Evolutionary conservation across 2,329 filamentous ascomycete genomes (phyloP).

Genomic region (Sodiomyces alkalinus): DNA sequence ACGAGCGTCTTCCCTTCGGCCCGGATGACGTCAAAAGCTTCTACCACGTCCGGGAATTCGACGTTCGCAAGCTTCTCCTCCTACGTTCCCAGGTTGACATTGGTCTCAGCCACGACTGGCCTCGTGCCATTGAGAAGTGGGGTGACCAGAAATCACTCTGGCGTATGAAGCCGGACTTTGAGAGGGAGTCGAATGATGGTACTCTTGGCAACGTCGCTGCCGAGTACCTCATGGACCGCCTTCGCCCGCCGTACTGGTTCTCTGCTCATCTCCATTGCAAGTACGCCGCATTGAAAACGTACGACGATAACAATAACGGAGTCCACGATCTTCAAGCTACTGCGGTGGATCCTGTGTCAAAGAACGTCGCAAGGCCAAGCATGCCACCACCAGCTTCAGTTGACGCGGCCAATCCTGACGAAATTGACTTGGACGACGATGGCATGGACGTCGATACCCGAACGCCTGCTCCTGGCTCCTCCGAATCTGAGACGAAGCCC

Average conservation of each 20-base stretch:
- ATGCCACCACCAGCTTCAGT: not conserved
- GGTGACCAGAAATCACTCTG: slow-evolving; percentile 60
- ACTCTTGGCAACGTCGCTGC: slow-evolving; percentile 70
- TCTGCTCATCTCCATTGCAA: slow-evolving; percentile 87
- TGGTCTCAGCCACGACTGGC: slow-evolving; percentile 93
- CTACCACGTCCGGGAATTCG: slow-evolving; percentile 81
- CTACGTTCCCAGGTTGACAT: slow-evolving; percentile 80
- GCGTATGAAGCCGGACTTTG: slow-evolving; percentile 57
- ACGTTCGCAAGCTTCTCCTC: slow-evolving; percentile 78
- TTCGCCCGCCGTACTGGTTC: slow-evolving; percentile 83
- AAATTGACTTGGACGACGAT: slow-evolving; percentile 8
- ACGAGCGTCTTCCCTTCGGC: slow-evolving; percentile 76
- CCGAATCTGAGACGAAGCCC: no score
- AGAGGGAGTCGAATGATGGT: slow-evolving; percentile 58
- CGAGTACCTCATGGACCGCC: slow-evolving; percentile 60
- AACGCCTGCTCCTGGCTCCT: no score
- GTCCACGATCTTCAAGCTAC: not conserved
- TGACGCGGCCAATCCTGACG: slow-evolving; percentile 5
- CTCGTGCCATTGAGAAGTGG: slow-evolving; percentile 62
- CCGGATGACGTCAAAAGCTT: slow-evolving; percentile 61
- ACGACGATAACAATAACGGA: slow-evolving; percentile 18
- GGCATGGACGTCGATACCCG: no score
- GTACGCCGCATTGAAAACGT: slow-evolving; percentile 55
- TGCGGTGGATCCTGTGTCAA: no score
- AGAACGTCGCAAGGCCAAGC: not conserved